Evolutionary conservation across 2,329 filamentous ascomycete genomes (phyloP), one percentile per base, ranked within the genome.

Genomic region (Apiospora pterosperma): DNA sequence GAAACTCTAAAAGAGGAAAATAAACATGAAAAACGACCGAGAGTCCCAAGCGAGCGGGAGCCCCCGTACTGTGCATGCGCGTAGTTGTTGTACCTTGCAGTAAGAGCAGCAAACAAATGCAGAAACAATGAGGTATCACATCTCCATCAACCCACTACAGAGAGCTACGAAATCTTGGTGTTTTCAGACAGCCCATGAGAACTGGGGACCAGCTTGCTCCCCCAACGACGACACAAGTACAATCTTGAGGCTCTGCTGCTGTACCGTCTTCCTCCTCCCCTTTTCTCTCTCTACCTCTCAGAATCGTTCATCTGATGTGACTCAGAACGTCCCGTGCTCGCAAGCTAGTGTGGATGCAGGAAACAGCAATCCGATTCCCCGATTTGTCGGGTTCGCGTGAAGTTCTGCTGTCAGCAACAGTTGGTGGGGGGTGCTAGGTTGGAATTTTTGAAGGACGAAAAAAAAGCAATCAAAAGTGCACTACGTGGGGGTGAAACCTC

Each of bases 81-180:
- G 48, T n/a, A n/a, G n/a, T n/a, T n/a, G n/a, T n/a, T n/a, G n/a
- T 55, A 55, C 48, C 48, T 55, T 55, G 48, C 48, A 55, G 28
- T 34, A 55, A 55, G 14, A 25, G 28, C 21, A 21, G 34, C 48
- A 55, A n/a, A n/a, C 28, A 11, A 28, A 48, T 48, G 48, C 48
- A 55, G 25, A n/a, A 10, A 34, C 19, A 48, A 28, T 55, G 48
- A 55, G 19, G 28, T 5, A 31, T 55, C 48, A 55, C 25, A 12
- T 55, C 28, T 34, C 42, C 28, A 34, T 55, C 19, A 4, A 44
- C 8, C 28, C 28, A 16, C 7, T 34, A 34, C 28, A 16, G 39
- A 21, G 41, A 42, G 4, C n/a, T n/a, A 34, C 28, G 48, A 34
- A 34, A 34, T n/a, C 16, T 34, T 34, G 48, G 48, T 55, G 48